A percentile compares a stretch with the other conserved stretches of the same genome.
Conservation (phyloP, 2,329 filamentous ascomycete species). For the Colletotrichum lupini region DNA sequence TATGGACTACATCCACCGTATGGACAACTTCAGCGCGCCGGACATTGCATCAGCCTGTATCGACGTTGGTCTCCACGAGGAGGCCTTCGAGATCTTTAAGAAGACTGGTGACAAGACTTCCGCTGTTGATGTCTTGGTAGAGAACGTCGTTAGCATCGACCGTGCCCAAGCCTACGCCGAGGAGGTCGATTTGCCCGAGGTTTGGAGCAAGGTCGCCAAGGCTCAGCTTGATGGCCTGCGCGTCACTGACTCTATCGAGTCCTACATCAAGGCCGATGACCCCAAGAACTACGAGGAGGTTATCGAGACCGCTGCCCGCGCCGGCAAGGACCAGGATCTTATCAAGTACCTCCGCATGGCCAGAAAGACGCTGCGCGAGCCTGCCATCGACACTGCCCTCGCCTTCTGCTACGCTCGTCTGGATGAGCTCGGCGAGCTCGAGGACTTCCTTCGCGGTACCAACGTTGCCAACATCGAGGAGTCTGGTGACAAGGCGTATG, state of each 20-base stretch:
- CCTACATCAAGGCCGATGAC: conserved; percentile 95
- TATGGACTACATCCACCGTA: conserved; percentile 94
- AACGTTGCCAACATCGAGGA: conserved; percentile 97
- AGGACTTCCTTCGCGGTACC: conserved; percentile 92
- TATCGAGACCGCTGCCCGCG: conserved; percentile 93
- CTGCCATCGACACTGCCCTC: conserved; percentile 90
- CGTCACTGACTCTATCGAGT: conserved; percentile 91
- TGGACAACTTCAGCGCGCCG: conserved; percentile 89
- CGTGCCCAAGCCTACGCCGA: conserved; percentile 96
- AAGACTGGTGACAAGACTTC: conserved; percentile 91
- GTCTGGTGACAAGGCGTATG: conserved; percentile 97
- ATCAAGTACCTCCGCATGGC: conserved; percentile 98
- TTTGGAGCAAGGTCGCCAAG: conserved; percentile 99
- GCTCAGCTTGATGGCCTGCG: conserved; percentile 96
- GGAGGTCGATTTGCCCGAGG: conserved; percentile 90
- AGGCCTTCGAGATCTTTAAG: conserved; percentile 99
- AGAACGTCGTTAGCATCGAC: conserved; percentile 98
- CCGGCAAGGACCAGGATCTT: conserved; percentile 97
- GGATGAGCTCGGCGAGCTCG: conserved; percentile 90
- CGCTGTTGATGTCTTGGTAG: conserved; percentile 91
- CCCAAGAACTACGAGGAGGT: conserved; percentile 95
- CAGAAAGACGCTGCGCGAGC: conserved; percentile 94
- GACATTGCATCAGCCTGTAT: conserved; percentile 95
- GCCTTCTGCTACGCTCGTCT: conserved; percentile 94
- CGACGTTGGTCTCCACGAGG: conserved; percentile 93